Conservation (phyloP, 1,284 basidiomycete species). For the Coniferiporia weirii region DNA sequence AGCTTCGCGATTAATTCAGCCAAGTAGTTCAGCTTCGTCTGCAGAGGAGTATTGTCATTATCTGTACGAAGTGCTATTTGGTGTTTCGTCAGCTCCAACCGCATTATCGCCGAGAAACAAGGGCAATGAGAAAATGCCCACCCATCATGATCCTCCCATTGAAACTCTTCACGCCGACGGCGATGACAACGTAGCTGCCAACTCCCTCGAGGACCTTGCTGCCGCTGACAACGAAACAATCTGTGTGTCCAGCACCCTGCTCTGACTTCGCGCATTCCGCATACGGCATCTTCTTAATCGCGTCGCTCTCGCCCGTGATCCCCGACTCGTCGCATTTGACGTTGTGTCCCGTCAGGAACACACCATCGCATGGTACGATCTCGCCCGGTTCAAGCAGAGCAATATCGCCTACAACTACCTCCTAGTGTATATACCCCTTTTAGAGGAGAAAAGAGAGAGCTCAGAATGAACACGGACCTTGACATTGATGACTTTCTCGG, state of each 20-base stretch:
- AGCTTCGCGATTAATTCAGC: conserved; percentile 94
- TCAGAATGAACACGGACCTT: conserved; percentile 40
- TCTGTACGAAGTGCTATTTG: conserved; percentile 70
- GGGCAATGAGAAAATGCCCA: conserved; percentile 34
- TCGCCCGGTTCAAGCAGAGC: conserved; percentile 93
- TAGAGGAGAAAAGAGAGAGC: not conserved
- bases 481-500: conserved; percentile 77
- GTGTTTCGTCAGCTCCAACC: conserved; percentile 17
- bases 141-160: conserved; percentile 97
- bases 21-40: conserved; percentile 87
- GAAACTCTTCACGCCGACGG: conserved; percentile 89
- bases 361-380: conserved; percentile 91
- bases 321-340: conserved; percentile 96
- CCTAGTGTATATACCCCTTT: conserved; percentile 35
- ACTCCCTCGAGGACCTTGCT: conserved; percentile 94
- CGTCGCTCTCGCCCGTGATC: conserved; percentile 94
- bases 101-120: not conserved
- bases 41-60: conserved; percentile 85
- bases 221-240: conserved; percentile 94
- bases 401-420: conserved; percentile 92
- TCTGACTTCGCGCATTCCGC: conserved; percentile 61
- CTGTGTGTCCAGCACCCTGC: conserved; percentile 55
- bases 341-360: conserved; percentile 90
- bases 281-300: conserved; percentile 85
- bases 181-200: conserved; percentile 87